Percentiles rank a stretch among this genome's conserved stretches.
phyloP scores from a whole-genome alignment of 768 basidiomycete species.

The Boletellus ananas region DNA sequence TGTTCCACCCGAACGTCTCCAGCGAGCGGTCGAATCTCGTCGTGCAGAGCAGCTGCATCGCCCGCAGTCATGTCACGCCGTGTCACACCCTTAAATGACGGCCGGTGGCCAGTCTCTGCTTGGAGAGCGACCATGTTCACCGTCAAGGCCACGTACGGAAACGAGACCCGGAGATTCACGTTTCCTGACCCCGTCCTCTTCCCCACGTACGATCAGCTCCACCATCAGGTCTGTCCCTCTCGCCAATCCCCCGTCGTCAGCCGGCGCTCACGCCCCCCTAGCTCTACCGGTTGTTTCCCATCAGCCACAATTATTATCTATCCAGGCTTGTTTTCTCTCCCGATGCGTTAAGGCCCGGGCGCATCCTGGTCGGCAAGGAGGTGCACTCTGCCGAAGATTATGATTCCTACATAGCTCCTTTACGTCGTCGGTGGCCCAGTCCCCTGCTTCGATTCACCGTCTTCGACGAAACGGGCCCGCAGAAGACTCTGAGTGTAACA shows the following conservation, averaged over 20 bases:
- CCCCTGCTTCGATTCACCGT: constrained; percentile 63
- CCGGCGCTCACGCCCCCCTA: constrained; percentile 32
- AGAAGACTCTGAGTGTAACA: constrained; percentile 29
- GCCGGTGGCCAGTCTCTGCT: constrained; percentile 17
- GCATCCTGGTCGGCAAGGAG: constrained; percentile 60
- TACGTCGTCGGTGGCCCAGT: constrained; percentile 52
- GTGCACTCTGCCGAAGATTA: constrained; percentile 61
- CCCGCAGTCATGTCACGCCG: constrained; percentile 11
- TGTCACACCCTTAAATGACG: constrained; percentile 23
- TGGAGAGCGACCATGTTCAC: constrained; percentile 54
- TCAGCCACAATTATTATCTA: constrained; percentile 55
- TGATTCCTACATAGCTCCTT: constrained; percentile 43
- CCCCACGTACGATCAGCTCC: constrained; percentile 60
- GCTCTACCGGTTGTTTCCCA: constrained; percentile 70
- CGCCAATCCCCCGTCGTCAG: background rate
- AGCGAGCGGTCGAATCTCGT: constrained; percentile 58
- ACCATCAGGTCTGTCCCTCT: constrained; percentile 50
- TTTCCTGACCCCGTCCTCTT: constrained; percentile 51
- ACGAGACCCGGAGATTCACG: constrained; percentile 64
- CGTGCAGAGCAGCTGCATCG: constrained; percentile 44
- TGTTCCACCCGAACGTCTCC: constrained; percentile 51
- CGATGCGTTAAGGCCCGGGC: constrained; percentile 46
- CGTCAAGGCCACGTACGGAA: constrained; percentile 73
- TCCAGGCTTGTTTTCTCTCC: constrained; percentile 70
- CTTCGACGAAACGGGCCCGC: constrained; percentile 43